A percentile compares a stretch with the other conserved stretches of the same genome.
These are phyloP conservation scores for Spatholobus suberectus DNA, from an alignment of 306 rosid species.

Conservation along the genomic window DNA sequence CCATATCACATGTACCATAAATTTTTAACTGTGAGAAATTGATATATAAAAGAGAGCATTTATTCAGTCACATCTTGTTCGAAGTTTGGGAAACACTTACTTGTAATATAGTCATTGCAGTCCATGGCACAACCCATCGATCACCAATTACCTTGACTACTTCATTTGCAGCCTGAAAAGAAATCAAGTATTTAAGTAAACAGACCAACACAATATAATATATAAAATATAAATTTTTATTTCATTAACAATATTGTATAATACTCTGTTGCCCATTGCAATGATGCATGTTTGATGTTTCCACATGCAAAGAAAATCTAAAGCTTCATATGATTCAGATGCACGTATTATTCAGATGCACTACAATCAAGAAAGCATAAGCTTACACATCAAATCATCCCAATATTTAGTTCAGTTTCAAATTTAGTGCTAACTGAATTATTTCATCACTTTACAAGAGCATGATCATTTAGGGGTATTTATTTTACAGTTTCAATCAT, in stretches of 20 bases:
- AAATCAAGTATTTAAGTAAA: conserved; percentile 22
- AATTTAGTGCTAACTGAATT: neutral
- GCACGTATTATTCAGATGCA: conserved; percentile 22
- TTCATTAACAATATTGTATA: conserved; percentile 16
- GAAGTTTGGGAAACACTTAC: conserved; percentile 51
- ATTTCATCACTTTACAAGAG: neutral
- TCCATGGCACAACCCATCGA: conserved; percentile 95
- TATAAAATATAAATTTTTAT: neutral
- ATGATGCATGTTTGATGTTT: neutral
- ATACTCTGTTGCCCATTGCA: conserved; percentile 11
- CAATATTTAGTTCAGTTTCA: conserved; percentile 23
- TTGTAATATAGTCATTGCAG: conserved; percentile 83
- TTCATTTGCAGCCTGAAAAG: conserved; percentile 67
- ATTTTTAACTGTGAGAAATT: conserved; percentile 17
- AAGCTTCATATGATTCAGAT: conserved; percentile 11
- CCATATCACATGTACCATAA: conserved; percentile 19
- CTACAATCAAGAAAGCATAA: neutral
- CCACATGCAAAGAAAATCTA: conserved; percentile 26
- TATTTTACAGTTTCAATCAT: conserved; percentile 8
- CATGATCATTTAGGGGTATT: neutral
- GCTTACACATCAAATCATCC: neutral
- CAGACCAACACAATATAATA: conserved; percentile 24
- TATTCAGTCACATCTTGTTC: conserved; percentile 16
- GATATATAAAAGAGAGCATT: neutral
- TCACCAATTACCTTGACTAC: conserved; percentile 59